These are phyloP conservation scores for Ramicandelaber brevisporus DNA, from an alignment of 192 early-diverging fungal genomes.

Conservation along the genomic window DNA sequence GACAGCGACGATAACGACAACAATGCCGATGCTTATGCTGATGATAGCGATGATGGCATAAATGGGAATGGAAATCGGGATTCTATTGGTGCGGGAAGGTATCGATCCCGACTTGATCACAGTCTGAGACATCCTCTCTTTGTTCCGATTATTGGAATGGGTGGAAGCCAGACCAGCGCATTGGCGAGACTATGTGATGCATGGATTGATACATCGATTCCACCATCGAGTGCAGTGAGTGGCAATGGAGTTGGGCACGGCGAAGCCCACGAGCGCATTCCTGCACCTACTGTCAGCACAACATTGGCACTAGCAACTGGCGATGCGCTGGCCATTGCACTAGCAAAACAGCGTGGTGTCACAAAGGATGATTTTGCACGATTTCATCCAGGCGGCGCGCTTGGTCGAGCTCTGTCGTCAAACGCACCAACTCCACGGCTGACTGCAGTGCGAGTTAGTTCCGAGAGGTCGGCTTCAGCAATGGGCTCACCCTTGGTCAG, in stretches of 20 bases:
- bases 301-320: constrained; percentile 12
- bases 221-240: constrained; percentile 3
- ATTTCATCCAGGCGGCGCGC: constrained; percentile 11
- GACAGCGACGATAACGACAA: too few relatives aligned
- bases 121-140: too few relatives aligned
- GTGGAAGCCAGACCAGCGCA: constrained; percentile 2
- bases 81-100: background rate
- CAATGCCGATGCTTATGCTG: constrained; percentile 1
- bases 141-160: constrained; percentile 10
- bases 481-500: too few relatives aligned
- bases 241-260: too few relatives aligned
- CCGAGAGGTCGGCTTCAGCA: too few relatives aligned
- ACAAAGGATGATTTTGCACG: constrained; percentile 9
- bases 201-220: constrained; percentile 9
- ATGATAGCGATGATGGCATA: background rate
- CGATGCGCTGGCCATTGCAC: constrained; percentile 9
- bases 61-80: background rate
- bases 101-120: too few relatives aligned
- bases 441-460: too few relatives aligned
- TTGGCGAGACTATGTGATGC: constrained; percentile 12
- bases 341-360: constrained; percentile 8
- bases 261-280: too few relatives aligned
- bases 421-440: too few relatives aligned
- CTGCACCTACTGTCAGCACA: constrained; percentile 9
- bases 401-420: too few relatives aligned